Evolutionary conservation across 306 rosid genomes (phyloP).

Genomic region (Carpinus fangiana): DNA sequence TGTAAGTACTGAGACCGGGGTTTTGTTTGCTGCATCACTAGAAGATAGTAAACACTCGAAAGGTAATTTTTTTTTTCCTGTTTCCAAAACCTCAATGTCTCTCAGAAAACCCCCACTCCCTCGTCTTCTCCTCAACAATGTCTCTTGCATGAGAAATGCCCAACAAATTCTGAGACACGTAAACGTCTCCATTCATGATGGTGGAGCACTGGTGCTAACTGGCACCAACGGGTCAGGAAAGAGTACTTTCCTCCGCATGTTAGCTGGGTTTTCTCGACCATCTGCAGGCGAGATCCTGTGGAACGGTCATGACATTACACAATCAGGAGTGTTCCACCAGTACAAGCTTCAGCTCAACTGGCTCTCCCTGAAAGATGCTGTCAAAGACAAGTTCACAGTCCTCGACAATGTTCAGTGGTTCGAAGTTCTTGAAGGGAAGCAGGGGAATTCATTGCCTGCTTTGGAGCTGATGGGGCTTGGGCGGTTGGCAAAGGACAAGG

Average conservation of each 20-base stretch:
- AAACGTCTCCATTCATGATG: conserved; percentile 71
- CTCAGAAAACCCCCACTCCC: conserved; percentile 57
- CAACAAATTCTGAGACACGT: conserved; percentile 78
- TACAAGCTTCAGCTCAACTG: conserved; percentile 91
- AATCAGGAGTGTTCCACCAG: conserved; percentile 77
- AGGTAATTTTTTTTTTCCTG: not conserved
- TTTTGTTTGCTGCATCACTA: conserved; percentile 1
- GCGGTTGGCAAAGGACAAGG: conserved; percentile 68
- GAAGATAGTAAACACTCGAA: not conserved
- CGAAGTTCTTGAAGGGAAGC: conserved; percentile 77
- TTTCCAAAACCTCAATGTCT: conserved; percentile 39
- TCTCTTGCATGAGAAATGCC: conserved; percentile 91
- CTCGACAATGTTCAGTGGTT: conserved; percentile 72
- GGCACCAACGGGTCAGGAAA: conserved; percentile 93
- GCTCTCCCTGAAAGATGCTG: conserved; percentile 80
- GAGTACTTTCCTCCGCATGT: conserved; percentile 79
- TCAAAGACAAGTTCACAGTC: conserved; percentile 52
- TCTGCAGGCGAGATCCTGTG: conserved; percentile 84
- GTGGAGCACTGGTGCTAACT: conserved; percentile 73
- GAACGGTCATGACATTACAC: conserved; percentile 78
- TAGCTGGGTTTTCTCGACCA: conserved; percentile 87
- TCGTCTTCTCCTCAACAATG: conserved; percentile 74
- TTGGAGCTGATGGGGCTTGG: conserved; percentile 87
- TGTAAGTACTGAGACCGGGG: not conserved
- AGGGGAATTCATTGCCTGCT: conserved; percentile 70